Evolutionary conservation across 306 rosid species (phyloP), one percentile per base, ranked within the genome.

Genomic region (Aeschynomene evenia): DNA sequence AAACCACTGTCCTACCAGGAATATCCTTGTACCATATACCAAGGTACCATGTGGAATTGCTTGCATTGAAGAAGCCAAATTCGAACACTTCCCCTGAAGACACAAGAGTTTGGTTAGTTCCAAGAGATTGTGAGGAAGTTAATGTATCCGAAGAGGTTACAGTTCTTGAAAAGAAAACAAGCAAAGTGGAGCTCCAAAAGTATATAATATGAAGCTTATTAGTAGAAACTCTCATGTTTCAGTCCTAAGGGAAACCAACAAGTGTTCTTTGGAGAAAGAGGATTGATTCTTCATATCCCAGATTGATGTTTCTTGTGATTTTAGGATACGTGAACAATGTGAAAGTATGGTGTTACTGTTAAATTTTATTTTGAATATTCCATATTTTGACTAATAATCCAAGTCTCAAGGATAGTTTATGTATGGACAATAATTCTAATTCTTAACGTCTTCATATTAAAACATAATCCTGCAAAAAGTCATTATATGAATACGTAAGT

Each of bases 21-120:
- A 82, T 57, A 5, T 58, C 68, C 66, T 74, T 80, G 83, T 85
- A 87, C 86, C 92, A 78, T 22, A 82, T 76, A 5, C 89, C 93
- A 60, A 87, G 52, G 66, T 87, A 85, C 83, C 88, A 78, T 2
- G 31, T 64, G 1, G 83, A 73, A 23, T 10, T 56, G 5, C 43
- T 29, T 0, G 78, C 60, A 11, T 21, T 23, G 64, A 85, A 85
- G 60, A 87, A 75, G 1, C 86, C 90, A n/a, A 85, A 58, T 42
- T 80, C 93, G 15, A 82, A 87, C 7, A 73, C 52, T 21, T 71
- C 37, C 6, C 37, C 29, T 23, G 86, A 23, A 20, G 93, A 87
- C 42, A 80, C 50, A 3, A 87, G 87, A 23, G 88, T 85, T 61
- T 73, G 86, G 78, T 53, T 24, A 9, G 8, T 1, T 45, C 14